Conservation (phyloP, 2,329 filamentous ascomycete genomes). For the Bipolaris oryzae region DNA sequence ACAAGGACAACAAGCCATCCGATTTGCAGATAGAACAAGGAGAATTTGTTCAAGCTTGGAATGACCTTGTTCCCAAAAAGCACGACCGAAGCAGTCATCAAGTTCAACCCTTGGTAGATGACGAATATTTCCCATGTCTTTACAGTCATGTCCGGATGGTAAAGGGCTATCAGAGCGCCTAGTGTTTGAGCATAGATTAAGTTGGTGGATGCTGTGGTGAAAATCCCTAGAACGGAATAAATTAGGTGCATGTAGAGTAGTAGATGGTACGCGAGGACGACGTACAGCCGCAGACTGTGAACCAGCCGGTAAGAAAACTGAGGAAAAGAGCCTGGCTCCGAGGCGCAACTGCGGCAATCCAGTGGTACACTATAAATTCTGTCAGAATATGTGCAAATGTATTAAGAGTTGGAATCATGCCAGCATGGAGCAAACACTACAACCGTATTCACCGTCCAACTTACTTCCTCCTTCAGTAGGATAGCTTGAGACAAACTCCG, state of each 20-base stretch:
- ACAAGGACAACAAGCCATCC: constrained; percentile 16
- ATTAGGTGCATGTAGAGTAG: background rate
- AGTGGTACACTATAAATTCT: constrained; percentile 9
- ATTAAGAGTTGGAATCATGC: too few relatives aligned
- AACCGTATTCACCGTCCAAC: background rate
- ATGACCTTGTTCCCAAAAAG: constrained; percentile 16
- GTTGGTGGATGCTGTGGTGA: constrained; percentile 19
- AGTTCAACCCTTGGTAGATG: constrained; percentile 16
- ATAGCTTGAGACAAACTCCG: constrained; percentile 18
- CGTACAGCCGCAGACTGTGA: constrained; percentile 17
- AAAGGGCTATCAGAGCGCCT: constrained; percentile 14
- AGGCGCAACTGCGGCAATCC: constrained; percentile 17
- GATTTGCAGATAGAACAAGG: constrained; percentile 18
- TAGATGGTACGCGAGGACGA: background rate
- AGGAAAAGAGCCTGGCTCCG: constrained; percentile 12
- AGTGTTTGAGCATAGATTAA: constrained; percentile 17
- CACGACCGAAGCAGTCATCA: constrained; percentile 13
- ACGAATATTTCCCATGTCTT: constrained; percentile 17
- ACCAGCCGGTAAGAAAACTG: constrained; percentile 19
- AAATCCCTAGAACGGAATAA: constrained; percentile 8
- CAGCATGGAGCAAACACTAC: too few relatives aligned
- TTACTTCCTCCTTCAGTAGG: constrained; percentile 16
- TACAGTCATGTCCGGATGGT: constrained; percentile 8
- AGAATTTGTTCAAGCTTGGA: constrained; percentile 17
- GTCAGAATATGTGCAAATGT: background rate